Conservation (phyloP, 2,329 filamentous ascomycete species). For the Stachybotrys chartarum region DNA sequence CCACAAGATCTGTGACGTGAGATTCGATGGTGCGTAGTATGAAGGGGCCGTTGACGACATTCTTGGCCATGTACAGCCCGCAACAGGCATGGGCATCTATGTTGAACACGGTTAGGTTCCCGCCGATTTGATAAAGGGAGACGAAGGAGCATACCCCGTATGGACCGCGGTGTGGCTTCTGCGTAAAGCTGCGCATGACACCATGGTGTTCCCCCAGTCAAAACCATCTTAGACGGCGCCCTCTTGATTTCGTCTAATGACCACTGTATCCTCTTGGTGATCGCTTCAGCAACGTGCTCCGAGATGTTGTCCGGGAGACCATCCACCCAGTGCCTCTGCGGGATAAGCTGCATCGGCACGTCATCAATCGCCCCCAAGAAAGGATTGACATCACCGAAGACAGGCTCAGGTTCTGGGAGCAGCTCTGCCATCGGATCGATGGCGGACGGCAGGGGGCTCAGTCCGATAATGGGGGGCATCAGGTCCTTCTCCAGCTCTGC, state of each 20-base stretch:
- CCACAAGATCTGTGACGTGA: slow-evolving; percentile 34
- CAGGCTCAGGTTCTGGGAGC: slow-evolving; percentile 6
- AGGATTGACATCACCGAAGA: slow-evolving; percentile 4
- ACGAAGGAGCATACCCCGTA: slow-evolving; percentile 33
- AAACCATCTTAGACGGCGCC: slow-evolving; percentile 39
- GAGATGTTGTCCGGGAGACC: background rate
- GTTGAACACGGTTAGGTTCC: background rate
- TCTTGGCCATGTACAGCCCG: slow-evolving; percentile 44
- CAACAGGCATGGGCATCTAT: slow-evolving; percentile 46
- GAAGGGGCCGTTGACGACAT: slow-evolving; percentile 35
- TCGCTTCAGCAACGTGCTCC: slow-evolving; percentile 13
- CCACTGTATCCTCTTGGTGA: slow-evolving; percentile 27
- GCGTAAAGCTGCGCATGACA: slow-evolving; percentile 42
- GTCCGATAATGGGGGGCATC: background rate
- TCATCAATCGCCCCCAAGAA: slow-evolving; percentile 10
- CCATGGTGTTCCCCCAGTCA: slow-evolving; percentile 44
- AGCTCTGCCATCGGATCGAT: background rate
- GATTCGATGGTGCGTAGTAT: slow-evolving; percentile 41
- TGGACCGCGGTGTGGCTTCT: slow-evolving; percentile 40
- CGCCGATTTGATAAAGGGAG: background rate
- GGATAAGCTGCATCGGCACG: slow-evolving; percentile 10
- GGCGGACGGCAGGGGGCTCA: background rate
- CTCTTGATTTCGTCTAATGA: slow-evolving; percentile 45
- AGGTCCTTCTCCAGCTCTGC: slow-evolving; percentile 1
- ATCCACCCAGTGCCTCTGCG: slow-evolving; percentile 12